phyloP scores from a whole-genome alignment of 2,329 filamentous ascomycete genomes.

The Monosporascus sp. region DNA sequence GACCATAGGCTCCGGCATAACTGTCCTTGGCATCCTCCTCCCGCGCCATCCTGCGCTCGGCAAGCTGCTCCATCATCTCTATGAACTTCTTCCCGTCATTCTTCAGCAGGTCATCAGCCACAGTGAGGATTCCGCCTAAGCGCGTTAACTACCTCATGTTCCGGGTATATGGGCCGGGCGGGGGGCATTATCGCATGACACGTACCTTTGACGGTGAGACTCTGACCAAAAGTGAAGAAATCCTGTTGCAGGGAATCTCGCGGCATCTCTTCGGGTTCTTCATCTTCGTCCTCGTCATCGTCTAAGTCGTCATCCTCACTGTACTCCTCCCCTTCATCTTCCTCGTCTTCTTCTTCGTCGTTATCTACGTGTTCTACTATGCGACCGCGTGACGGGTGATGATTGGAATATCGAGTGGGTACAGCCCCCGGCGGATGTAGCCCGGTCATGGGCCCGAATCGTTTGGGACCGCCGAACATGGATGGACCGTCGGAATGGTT shows the following conservation, averaged over 20 bases:
- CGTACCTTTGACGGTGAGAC: conserved; percentile 84
- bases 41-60: conserved; percentile 92
- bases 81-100: conserved; percentile 99
- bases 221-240: conserved; percentile 97
- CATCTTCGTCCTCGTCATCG: conserved; percentile 44
- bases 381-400: conserved; percentile 69
- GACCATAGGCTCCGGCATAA: conserved; percentile 54
- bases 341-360: conserved; percentile 50
- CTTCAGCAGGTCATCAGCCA: conserved; percentile 95
- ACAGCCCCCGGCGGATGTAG: conserved; percentile 53
- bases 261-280: conserved; percentile 46
- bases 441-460: conserved; percentile 51
- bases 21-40: conserved; percentile 80
- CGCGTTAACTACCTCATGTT: conserved; percentile 27
- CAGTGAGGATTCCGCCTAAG: conserved; percentile 92
- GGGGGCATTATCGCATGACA: conserved; percentile 2
- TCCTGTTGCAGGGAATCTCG: conserved; percentile 68
- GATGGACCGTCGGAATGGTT: conserved; percentile 66
- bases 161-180: conserved; percentile 12
- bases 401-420: conserved; percentile 54
- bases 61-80: conserved; percentile 99
- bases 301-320: conserved; percentile 41
- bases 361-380: conserved; percentile 63
- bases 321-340: conserved; percentile 47
- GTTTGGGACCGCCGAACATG: conserved; percentile 62